phyloP scores from a whole-genome alignment of 78 protist species.

The Guillardia theta region DNA sequence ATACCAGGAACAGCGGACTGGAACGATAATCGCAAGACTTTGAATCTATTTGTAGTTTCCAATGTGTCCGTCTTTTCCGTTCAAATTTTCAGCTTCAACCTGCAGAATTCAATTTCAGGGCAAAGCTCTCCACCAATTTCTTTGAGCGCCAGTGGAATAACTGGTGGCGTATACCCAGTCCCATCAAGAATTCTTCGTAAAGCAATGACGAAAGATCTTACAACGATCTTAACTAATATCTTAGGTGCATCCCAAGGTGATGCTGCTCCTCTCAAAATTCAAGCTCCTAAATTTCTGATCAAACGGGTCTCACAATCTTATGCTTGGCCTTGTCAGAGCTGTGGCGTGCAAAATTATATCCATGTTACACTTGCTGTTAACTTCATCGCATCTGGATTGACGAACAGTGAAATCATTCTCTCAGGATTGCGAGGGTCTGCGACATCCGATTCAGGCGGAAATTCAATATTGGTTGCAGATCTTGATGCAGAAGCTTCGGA shows the following conservation, averaged over 20 bases:
- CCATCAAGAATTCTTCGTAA: not conserved
- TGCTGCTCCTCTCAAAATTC: not conserved
- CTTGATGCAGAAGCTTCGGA: not conserved
- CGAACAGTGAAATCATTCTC: not conserved
- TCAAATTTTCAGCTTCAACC: not conserved
- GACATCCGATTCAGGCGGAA: not conserved
- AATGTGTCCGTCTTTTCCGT: not conserved
- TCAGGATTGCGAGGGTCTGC: not conserved
- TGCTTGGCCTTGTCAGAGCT: not conserved
- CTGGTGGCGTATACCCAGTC: not conserved
- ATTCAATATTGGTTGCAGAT: not conserved
- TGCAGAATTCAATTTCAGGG: not conserved
- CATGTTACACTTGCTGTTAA: not conserved
- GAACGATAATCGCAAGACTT: not conserved
- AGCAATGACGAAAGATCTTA: not conserved
- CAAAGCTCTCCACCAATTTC: not conserved
- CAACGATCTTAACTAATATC: not conserved
- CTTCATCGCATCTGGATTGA: not conserved
- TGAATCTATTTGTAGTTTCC: not conserved
- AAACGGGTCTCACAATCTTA: not conserved
- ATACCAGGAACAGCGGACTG: not conserved
- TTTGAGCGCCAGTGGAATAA: not conserved
- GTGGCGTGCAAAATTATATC: not conserved
- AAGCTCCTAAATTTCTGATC: not conserved
- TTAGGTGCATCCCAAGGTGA: not conserved